Evolutionary conservation across 768 basidiomycete genomes (phyloP).

Genomic region (Cystofilobasidium bisporidii): DNA sequence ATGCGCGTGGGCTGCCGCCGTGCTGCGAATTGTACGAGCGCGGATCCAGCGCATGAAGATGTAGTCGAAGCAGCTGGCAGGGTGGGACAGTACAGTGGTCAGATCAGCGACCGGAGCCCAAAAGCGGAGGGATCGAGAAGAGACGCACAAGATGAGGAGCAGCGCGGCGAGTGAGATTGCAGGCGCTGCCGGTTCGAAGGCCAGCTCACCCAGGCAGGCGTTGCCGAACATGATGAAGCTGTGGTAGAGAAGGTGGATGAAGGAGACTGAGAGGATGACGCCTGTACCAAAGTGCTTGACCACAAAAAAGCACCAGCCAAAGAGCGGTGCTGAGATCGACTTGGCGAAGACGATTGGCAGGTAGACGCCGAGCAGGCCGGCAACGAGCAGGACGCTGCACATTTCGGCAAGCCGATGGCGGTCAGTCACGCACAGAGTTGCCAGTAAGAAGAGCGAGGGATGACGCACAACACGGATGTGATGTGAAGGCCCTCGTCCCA

Average conservation of each 20-base stretch:
- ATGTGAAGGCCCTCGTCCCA: slow-evolving; percentile 36
- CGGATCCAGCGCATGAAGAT: slow-evolving; percentile 1
- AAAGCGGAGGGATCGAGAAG: no score
- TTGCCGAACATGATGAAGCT: slow-evolving; percentile 41
- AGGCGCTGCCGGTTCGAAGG: slow-evolving; percentile 39
- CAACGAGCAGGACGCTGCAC: slow-evolving; percentile 16
- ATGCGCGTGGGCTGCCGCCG: background rate
- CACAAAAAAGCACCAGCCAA: slow-evolving; percentile 35
- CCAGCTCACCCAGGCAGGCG: slow-evolving; percentile 36
- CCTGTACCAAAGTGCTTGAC: slow-evolving; percentile 38
- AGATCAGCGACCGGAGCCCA: background rate
- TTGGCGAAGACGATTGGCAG: slow-evolving; percentile 26
- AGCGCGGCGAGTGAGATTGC: slow-evolving; percentile 39
- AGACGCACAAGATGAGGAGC: slow-evolving; percentile 37
- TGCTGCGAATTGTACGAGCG: background rate
- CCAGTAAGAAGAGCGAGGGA: slow-evolving; percentile 31
- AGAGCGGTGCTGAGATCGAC: slow-evolving; percentile 27
- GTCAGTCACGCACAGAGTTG: slow-evolving; percentile 4
- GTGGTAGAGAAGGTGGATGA: slow-evolving; percentile 40
- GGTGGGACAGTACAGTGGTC: background rate
- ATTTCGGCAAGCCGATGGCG: slow-evolving; percentile 12
- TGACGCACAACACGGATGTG: slow-evolving; percentile 35
- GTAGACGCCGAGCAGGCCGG: background rate
- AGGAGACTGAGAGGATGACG: slow-evolving; percentile 39
- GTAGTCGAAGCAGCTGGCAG: slow-evolving; percentile 2